These are phyloP conservation scores for Populus deltoides DNA, from an alignment of 345 rosid species.

Conservation along the genomic window DNA sequence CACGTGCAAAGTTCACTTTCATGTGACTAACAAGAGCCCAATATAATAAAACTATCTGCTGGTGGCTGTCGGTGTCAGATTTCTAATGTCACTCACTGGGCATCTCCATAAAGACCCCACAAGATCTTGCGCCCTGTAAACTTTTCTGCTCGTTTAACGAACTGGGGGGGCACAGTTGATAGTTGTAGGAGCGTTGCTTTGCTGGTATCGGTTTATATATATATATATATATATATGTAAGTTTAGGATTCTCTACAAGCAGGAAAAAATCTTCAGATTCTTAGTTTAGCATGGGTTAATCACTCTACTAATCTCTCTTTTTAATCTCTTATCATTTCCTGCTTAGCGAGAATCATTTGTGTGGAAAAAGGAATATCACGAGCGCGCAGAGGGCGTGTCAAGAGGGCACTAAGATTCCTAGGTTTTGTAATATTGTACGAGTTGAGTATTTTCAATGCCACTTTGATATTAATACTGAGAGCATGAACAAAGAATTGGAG, in stretches of 20 bases:
- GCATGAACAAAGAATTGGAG: background rate
- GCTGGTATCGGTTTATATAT: background rate
- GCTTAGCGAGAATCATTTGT: no score
- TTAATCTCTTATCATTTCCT: no score
- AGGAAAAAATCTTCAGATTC: background rate
- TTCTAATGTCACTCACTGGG: background rate
- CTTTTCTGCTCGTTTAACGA: background rate
- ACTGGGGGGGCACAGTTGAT: background rate
- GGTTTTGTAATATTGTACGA: no score
- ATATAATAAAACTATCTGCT: background rate
- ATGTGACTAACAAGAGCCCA: background rate
- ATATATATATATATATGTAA: no score
- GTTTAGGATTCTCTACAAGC: background rate
- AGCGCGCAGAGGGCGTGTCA: no score
- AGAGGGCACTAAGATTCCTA: no score
- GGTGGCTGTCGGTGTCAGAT: background rate
- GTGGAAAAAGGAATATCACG: background rate
- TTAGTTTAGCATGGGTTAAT: background rate
- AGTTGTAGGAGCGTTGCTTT: background rate
- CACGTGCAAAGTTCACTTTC: slow-evolving; percentile 1
- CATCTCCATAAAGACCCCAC: background rate
- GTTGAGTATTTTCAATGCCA: background rate
- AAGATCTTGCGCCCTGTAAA: background rate
- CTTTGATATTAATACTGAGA: background rate
- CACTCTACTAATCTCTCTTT: no score